Percentiles rank a stretch among this genome's conserved stretches.
Conservation (phyloP, 2,329 filamentous ascomycete species). For the Exutisphaerella laricina region DNA sequence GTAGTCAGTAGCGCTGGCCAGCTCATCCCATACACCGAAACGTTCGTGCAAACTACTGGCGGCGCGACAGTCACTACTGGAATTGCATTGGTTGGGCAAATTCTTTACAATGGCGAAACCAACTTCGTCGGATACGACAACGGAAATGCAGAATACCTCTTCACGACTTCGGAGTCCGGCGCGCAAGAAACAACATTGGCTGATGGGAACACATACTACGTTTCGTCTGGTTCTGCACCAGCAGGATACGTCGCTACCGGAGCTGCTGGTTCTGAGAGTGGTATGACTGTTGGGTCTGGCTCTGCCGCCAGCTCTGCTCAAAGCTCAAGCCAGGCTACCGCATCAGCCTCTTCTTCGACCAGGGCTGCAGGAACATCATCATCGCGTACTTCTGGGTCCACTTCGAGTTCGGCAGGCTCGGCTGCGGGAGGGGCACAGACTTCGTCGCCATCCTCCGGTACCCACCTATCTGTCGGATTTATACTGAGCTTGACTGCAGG, state of each 20-base stretch:
- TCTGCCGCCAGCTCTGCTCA: too few species aligned
- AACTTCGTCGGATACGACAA: conserved; percentile 14
- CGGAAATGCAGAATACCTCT: conserved; percentile 10
- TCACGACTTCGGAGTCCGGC: conserved; percentile 3
- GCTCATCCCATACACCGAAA: conserved; percentile 24
- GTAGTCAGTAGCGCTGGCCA: conserved; percentile 16
- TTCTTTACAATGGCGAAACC: conserved; percentile 13
- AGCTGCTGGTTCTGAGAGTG: neutral
- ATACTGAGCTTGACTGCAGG: neutral
- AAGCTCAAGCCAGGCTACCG: neutral
- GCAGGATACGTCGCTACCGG: conserved; percentile 5
- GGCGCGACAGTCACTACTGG: conserved; percentile 7
- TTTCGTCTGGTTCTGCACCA: conserved; percentile 6
- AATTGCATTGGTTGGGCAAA: conserved; percentile 10
- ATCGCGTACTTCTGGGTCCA: neutral
- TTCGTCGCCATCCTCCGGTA: neutral
- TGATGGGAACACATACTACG: conserved; percentile 12
- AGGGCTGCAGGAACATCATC: neutral
- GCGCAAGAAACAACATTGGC: conserved; percentile 9
- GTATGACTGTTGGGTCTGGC: neutral
- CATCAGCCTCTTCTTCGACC: neutral
- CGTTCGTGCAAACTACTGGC: conserved; percentile 5
- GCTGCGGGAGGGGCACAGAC: neutral
- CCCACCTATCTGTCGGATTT: neutral
- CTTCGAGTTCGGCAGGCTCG: neutral